These are phyloP conservation scores for Fusarium citri DNA, from an alignment of 2,329 filamentous ascomycete species.

Conservation along the genomic window DNA sequence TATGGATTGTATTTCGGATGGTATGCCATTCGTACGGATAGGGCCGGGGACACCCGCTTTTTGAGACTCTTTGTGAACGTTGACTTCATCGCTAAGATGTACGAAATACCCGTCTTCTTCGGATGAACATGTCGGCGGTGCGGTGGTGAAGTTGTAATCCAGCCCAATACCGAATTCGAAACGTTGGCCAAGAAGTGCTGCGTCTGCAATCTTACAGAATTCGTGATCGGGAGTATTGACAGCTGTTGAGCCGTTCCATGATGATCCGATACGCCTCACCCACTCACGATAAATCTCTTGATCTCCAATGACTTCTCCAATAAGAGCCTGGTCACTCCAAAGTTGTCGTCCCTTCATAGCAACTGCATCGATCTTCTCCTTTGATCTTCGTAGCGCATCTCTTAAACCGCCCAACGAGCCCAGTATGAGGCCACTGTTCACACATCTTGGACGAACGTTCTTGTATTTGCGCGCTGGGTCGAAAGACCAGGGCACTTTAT, in stretches of 20 bases:
- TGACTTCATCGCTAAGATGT: conserved; percentile 41
- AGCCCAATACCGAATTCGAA: conserved; percentile 56
- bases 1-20: conserved; percentile 43
- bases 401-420: conserved; percentile 49
- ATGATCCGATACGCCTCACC: conserved; percentile 44
- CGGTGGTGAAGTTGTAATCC: conserved; percentile 54
- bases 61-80: conserved; percentile 41
- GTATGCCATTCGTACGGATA: conserved; percentile 46
- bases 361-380: conserved; percentile 47
- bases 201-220: conserved; percentile 44
- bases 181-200: conserved; percentile 44
- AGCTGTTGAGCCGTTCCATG: conserved; percentile 49
- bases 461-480: conserved; percentile 51
- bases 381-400: conserved; percentile 42
- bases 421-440: conserved; percentile 53
- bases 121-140: conserved; percentile 52
- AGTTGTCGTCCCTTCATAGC: conserved; percentile 50
- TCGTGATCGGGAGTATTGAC: conserved; percentile 29
- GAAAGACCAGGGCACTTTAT: conserved; percentile 43
- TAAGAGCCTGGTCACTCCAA: conserved; percentile 54
- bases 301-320: conserved; percentile 55
- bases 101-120: conserved; percentile 54
- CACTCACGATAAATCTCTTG: conserved; percentile 54
- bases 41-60: conserved; percentile 49
- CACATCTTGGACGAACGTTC: conserved; percentile 50